A percentile compares a stretch with the other conserved stretches of the same genome.
These are phyloP conservation scores for Ambrosia hybrid DNA, from an alignment of 140 eudicot species.

Conservation along the genomic window DNA sequence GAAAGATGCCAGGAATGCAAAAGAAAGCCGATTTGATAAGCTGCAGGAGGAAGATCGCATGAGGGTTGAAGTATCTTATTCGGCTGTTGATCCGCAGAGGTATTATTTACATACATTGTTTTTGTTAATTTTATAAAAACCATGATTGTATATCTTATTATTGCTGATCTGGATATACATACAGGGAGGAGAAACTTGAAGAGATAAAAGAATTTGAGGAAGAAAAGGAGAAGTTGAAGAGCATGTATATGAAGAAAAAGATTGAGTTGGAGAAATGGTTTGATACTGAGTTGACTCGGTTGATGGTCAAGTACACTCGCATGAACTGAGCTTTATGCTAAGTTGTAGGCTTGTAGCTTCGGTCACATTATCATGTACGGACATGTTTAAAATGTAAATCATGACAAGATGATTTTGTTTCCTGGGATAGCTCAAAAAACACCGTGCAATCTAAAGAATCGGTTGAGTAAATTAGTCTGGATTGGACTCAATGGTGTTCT, in stretches of 20 bases:
- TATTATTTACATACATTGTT: constrained; percentile 20
- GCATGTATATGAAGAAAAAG: constrained; percentile 41
- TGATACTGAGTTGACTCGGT: constrained; percentile 34
- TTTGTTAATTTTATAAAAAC: not conserved
- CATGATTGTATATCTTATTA: not conserved
- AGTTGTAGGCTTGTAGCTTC: too few species aligned
- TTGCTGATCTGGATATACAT: too few species aligned
- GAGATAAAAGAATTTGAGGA: constrained; percentile 53
- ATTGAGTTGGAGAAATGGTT: constrained; percentile 48
- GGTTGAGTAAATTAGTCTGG: too few species aligned
- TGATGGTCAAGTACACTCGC: constrained; percentile 60
- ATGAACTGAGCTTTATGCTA: constrained; percentile 2
- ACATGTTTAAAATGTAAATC: too few species aligned
- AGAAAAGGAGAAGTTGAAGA: constrained; percentile 55
- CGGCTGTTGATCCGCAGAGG: constrained; percentile 48
- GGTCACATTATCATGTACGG: too few species aligned
- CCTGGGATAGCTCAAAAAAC: too few species aligned
- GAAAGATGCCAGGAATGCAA: constrained; percentile 48
- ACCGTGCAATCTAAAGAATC: too few species aligned
- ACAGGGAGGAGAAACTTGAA: constrained; percentile 49
- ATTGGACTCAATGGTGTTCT: too few species aligned
- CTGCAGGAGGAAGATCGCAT: constrained; percentile 47
- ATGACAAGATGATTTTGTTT: too few species aligned
- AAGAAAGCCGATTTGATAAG: constrained; percentile 66
- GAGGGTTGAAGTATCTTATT: constrained; percentile 29